Evolutionary conservation across 495 filamentous ascomycete species (phyloP).

Genomic region (Hypomontagnella monticulosa): DNA sequence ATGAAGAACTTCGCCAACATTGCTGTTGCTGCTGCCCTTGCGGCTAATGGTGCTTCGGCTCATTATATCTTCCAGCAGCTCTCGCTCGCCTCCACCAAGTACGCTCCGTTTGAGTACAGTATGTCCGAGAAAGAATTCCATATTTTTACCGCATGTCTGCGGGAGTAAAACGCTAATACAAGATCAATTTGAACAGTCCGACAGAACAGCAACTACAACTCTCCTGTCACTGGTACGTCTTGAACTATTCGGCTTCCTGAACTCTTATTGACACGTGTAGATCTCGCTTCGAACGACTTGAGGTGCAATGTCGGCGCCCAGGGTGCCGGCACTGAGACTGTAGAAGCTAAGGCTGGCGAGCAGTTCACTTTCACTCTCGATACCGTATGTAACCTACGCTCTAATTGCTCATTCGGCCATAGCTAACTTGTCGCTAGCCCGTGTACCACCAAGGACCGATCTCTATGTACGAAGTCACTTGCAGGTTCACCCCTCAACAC

Average conservation of each 20-base stretch:
- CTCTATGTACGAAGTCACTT: constrained; percentile 44
- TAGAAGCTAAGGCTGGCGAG: constrained; percentile 55
- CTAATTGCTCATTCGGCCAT: neutral
- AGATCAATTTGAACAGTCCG: constrained; percentile 44
- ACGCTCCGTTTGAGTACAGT: constrained; percentile 43
- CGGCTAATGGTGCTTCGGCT: constrained; percentile 38
- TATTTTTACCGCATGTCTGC: neutral
- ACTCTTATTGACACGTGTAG: constrained; percentile 19
- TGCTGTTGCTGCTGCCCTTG: constrained; percentile 37
- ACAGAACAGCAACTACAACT: constrained; percentile 61
- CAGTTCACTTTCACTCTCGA: constrained; percentile 54
- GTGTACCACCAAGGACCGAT: constrained; percentile 65
- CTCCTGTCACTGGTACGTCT: constrained; percentile 55
- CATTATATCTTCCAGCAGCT: constrained; percentile 49
- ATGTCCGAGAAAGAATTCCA: constrained; percentile 12
- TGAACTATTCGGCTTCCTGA: neutral
- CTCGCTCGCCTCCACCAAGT: constrained; percentile 35
- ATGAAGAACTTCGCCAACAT: constrained; percentile 45
- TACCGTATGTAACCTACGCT: constrained; percentile 27
- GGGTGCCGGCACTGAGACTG: constrained; percentile 49
- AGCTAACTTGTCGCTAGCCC: constrained; percentile 37
- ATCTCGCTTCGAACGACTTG: constrained; percentile 56
- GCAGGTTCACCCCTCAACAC: no score
- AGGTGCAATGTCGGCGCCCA: constrained; percentile 64
- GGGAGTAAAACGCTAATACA: constrained; percentile 15